Conservation (phyloP, 2,329 filamentous ascomycete genomes). For the Penicillium brasilianum region DNA sequence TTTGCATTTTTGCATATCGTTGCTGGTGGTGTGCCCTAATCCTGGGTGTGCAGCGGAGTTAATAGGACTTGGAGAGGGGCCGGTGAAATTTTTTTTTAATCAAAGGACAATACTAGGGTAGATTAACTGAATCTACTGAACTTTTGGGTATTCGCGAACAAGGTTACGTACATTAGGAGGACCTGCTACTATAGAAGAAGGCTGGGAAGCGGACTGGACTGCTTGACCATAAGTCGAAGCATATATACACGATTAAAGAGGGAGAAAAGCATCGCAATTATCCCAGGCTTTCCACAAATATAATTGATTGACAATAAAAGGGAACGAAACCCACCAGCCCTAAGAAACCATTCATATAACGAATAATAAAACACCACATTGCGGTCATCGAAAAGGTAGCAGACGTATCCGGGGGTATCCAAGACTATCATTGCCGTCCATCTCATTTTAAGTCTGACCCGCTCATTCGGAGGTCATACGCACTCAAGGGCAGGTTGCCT, state of each 20-base stretch:
- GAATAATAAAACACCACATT: slow-evolving; percentile 21
- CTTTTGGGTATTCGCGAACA: not conserved
- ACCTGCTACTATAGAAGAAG: not conserved
- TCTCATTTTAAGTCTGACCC: slow-evolving; percentile 27
- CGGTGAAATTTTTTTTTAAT: not conserved
- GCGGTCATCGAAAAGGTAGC: slow-evolving; percentile 18
- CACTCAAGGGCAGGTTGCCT: slow-evolving; percentile 32
- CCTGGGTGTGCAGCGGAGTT: not conserved
- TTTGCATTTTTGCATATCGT: slow-evolving; percentile 15
- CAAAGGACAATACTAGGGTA: not conserved
- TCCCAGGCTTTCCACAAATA: slow-evolving; percentile 16
- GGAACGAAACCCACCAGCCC: slow-evolving; percentile 7
- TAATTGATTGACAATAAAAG: slow-evolving; percentile 4
- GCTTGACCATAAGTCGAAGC: not conserved
- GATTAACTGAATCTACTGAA: too few relatives aligned
- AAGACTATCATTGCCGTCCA: slow-evolving; percentile 17
- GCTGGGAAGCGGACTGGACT: not conserved
- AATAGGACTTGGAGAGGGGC: not conserved
- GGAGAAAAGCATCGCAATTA: slow-evolving; percentile 2
- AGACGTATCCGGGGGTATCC: not conserved
- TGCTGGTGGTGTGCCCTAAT: not conserved
- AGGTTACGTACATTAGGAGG: not conserved
- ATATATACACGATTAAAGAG: not conserved
- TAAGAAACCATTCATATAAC: slow-evolving; percentile 5
- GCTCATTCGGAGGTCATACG: slow-evolving; percentile 36